Evolutionary conservation across 164 flowering plant species (phyloP).

Genomic region (Berberis vulgaris): DNA sequence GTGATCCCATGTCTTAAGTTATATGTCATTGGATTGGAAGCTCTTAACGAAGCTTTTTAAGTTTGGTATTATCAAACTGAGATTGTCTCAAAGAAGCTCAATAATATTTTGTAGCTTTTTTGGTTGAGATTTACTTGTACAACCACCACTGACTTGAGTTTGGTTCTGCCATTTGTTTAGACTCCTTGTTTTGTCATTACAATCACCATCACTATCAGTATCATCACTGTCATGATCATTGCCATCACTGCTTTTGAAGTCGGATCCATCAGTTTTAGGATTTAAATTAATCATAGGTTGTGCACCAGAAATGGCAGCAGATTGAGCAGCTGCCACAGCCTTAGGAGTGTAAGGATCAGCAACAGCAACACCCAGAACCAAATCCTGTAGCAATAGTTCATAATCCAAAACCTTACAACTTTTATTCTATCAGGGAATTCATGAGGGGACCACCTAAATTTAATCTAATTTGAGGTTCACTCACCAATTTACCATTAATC

Average conservation of each 20-base stretch:
- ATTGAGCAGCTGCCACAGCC: slow-evolving; percentile 83
- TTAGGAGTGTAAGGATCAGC: slow-evolving; percentile 85
- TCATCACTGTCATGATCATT: slow-evolving; percentile 13
- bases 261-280: slow-evolving; percentile 22
- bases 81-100: slow-evolving; percentile 23
- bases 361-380: slow-evolving; percentile 46
- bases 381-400: too few relatives aligned
- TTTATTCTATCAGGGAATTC: too few relatives aligned
- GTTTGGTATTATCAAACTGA: not conserved
- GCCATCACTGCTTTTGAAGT: slow-evolving; percentile 22
- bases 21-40: too few relatives aligned
- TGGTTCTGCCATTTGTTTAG: slow-evolving; percentile 9
- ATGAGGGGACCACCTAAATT: too few relatives aligned
- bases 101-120: slow-evolving; percentile 38
- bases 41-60: not conserved
- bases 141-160: slow-evolving; percentile 3
- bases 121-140: slow-evolving; percentile 6
- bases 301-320: slow-evolving; percentile 38
- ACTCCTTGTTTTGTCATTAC: slow-evolving; percentile 1
- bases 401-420: too few relatives aligned
- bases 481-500: too few relatives aligned
- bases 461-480: too few relatives aligned
- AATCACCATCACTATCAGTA: slow-evolving; percentile 10
- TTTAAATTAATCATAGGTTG: slow-evolving; percentile 27
- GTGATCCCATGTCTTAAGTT: too few relatives aligned